These are phyloP conservation scores for Vitis riparia DNA, from an alignment of 164 flowering plant genomes.

Conservation along the genomic window DNA sequence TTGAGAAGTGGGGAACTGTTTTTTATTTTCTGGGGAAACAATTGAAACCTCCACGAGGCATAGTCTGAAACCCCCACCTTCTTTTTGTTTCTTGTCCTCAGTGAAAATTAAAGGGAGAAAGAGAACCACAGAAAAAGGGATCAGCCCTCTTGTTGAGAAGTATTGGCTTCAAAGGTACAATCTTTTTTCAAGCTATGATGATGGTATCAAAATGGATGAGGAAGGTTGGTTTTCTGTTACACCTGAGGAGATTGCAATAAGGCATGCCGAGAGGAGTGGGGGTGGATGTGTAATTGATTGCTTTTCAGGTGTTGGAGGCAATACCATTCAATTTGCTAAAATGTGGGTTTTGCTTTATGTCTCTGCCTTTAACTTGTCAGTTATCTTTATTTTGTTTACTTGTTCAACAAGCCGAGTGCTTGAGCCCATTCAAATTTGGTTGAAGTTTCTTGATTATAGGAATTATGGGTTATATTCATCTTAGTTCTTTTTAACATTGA, in stretches of 20 bases:
- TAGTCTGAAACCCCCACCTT: not conserved
- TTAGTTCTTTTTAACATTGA: too few species aligned
- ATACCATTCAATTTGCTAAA: slow-evolving; percentile 57
- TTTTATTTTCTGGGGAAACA: too few species aligned
- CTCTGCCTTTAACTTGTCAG: not conserved
- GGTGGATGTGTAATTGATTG: slow-evolving; percentile 44
- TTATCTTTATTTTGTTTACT: not conserved
- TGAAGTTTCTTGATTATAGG: not conserved
- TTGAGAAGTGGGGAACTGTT: too few species aligned
- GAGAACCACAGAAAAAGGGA: slow-evolving; percentile 3
- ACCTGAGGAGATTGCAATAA: slow-evolving; percentile 52
- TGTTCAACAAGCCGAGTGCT: not conserved
- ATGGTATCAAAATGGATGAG: slow-evolving; percentile 59
- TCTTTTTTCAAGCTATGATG: slow-evolving; percentile 53
- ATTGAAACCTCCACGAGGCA: too few species aligned
- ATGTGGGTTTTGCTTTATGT: slow-evolving; percentile 23
- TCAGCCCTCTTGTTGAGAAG: slow-evolving; percentile 42
- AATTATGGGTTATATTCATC: not conserved
- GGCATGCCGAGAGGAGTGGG: slow-evolving; percentile 46
- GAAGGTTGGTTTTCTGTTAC: slow-evolving; percentile 74
- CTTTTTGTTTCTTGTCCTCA: not conserved
- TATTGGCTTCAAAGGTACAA: slow-evolving; percentile 51
- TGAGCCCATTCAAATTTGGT: not conserved
- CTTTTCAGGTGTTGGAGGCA: slow-evolving; percentile 62
- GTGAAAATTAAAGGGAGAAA: slow-evolving; percentile 1